These are phyloP conservation scores for Xanthoconium stramineum DNA, from an alignment of 768 basidiomycete genomes.

Conservation along the genomic window DNA sequence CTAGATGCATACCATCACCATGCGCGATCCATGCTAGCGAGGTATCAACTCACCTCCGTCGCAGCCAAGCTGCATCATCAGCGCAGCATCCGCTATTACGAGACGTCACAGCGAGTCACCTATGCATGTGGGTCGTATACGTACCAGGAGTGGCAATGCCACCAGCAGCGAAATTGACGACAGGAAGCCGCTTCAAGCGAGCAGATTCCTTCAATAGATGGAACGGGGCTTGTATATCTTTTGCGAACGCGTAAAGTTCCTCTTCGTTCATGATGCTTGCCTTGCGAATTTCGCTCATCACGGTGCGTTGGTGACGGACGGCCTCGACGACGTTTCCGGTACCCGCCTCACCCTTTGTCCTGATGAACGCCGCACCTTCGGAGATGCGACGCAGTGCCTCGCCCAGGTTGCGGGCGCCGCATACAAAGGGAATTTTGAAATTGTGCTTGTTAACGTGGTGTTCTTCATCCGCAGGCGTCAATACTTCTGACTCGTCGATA, in stretches of 20 bases:
- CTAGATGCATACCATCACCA: slow-evolving; percentile 36
- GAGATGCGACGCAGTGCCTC: slow-evolving; percentile 95
- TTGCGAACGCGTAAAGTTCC: slow-evolving; percentile 91
- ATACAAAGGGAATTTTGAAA: slow-evolving; percentile 95
- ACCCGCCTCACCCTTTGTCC: slow-evolving; percentile 92
- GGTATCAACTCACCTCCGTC: slow-evolving; percentile 71
- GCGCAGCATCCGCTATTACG: slow-evolving; percentile 78
- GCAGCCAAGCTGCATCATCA: slow-evolving; percentile 99
- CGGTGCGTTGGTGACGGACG: slow-evolving; percentile 85
- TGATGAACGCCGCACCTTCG: slow-evolving; percentile 97
- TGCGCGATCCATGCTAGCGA: neutral
- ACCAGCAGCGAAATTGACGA: slow-evolving; percentile 96
- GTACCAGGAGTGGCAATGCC: slow-evolving; percentile 88
- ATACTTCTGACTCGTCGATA: slow-evolving; percentile 91
- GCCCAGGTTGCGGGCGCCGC: slow-evolving; percentile 91
- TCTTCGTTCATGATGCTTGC: slow-evolving; percentile 90
- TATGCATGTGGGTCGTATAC: slow-evolving; percentile 12
- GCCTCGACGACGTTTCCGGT: slow-evolving; percentile 92
- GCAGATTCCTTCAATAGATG: slow-evolving; percentile 96
- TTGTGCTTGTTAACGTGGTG: slow-evolving; percentile 96
- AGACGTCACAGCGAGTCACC: neutral
- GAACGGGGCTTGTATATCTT: slow-evolving; percentile 90
- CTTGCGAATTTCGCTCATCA: slow-evolving; percentile 80
- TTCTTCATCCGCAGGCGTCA: slow-evolving; percentile 95
- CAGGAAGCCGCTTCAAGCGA: slow-evolving; percentile 87